A percentile compares a stretch with the other conserved stretches of the same genome.
These are phyloP conservation scores for Eimeria brunetti DNA, from an alignment of 169 alveolate genomes.

Conservation along the genomic window DNA sequence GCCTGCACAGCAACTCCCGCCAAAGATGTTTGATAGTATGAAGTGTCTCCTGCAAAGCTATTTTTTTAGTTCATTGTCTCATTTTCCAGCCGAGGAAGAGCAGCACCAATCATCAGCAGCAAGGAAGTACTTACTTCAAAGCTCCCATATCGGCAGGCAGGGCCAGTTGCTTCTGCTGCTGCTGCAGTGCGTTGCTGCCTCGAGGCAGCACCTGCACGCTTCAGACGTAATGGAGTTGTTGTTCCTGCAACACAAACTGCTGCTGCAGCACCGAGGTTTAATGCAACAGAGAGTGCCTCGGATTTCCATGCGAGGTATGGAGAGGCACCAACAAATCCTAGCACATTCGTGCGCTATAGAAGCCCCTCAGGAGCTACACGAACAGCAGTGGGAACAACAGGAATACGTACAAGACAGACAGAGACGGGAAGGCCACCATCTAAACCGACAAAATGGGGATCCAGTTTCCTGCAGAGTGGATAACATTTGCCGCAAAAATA, in stretches of 20 bases:
- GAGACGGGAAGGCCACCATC: not conserved
- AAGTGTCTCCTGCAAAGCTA: not conserved
- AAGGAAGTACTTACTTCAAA: not conserved
- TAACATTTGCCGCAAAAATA: not conserved
- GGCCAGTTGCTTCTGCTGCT: constrained; percentile 46
- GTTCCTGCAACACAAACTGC: constrained; percentile 21
- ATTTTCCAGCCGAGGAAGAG: not conserved
- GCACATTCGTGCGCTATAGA: constrained; percentile 19
- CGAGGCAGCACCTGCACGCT: constrained; percentile 29
- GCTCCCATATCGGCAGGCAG: not conserved
- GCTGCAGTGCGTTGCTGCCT: constrained; percentile 44
- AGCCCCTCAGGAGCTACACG: constrained; percentile 2
- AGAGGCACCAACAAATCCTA: constrained; percentile 1
- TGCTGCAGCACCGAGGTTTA: constrained; percentile 19
- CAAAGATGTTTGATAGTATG: constrained; percentile 12
- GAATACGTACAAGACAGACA: constrained; percentile 6
- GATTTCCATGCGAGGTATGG: constrained; percentile 6
- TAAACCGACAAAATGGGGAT: not conserved
- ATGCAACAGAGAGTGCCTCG: constrained; percentile 3
- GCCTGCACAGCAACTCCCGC: constrained; percentile 5
- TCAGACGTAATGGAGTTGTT: constrained; percentile 8
- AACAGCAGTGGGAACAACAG: not conserved
- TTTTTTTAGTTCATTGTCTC: not conserved
- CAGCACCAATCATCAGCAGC: not conserved
- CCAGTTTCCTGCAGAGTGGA: not conserved